Base-by-base conservation (phyloP, 192 early-diverging fungal genomes). In the Coemansia brasiliensis region DNA sequence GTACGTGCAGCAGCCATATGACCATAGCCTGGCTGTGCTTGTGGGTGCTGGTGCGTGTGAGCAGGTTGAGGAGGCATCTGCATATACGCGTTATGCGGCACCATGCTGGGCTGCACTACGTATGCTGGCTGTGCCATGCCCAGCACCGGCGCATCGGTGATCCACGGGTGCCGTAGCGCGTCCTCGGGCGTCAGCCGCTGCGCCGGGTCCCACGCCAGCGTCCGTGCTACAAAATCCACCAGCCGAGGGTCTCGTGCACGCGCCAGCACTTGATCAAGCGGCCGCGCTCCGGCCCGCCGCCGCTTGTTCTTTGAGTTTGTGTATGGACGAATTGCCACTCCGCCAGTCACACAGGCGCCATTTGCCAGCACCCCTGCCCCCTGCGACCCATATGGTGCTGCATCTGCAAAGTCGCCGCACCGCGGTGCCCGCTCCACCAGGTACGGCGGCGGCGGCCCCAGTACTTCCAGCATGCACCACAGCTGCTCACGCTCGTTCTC, bases 401-500 rank as follows among this genome's bases (percentile, higher is more conserved):
- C 72, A 67, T 79, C 94, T 61, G 96, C 95, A 74, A 97, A 98
- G 24, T 90, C 77, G 50, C 88, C 89, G 32, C 88, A 87, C 44
- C 96, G 83, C 39, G 83, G 81, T 27, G 91, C 92, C 29, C 83
- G 79, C 24, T 92, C 89, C 15, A 98, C 59, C 21, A 98, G 65
- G 43, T 83, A 83, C 18, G 74, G 58, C 1, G 84, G 83, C 21
- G 96, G 96, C 12, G 90, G 72, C 12, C 94, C 95, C 41, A 87
- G 83, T 17, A 95, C 80, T 74, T 98, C 94, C 87, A 98, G 93
- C 42, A 98, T 95, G 70, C 93, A 93, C 10, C 90, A 82, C 39
- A 98, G 74, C 67, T 98, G 96, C 57, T 98, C 94, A 56, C 92
- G 88, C 69, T 98, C 96, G 67, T 96, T 96, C 67, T 98, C 96